phyloP scores from a whole-genome alignment of 306 rosid genomes.

The Abrus precatorius region DNA sequence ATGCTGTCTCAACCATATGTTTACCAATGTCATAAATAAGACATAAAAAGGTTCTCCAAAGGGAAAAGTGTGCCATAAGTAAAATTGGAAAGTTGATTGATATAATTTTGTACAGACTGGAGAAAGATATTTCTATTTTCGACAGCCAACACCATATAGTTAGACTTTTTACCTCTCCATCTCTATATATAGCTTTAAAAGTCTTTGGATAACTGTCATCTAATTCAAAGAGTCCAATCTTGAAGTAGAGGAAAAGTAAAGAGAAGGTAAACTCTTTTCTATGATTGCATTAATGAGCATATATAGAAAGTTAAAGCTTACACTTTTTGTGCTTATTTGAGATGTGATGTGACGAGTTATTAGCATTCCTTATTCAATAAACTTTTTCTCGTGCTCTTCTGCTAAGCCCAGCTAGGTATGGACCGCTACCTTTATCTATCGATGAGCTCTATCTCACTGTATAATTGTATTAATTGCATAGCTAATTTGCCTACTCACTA shows the following conservation, averaged over 20 bases:
- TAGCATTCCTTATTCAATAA: conserved; percentile 20
- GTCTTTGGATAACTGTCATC: conserved; percentile 18
- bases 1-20: conserved; percentile 1
- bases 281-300: conserved; percentile 30
- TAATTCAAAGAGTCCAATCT: conserved; percentile 21
- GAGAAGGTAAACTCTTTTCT: conserved; percentile 44
- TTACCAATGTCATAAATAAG: conserved; percentile 36
- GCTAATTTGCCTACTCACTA: background rate
- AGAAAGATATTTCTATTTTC: conserved; percentile 36
- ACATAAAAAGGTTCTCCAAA: conserved; percentile 18
- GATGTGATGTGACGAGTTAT: conserved; percentile 35
- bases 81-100: conserved; percentile 14
- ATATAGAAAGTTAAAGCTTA: background rate
- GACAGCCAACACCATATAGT: conserved; percentile 19
- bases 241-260: conserved; percentile 54
- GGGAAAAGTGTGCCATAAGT: conserved; percentile 14
- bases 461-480: conserved; percentile 1
- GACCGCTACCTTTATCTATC: background rate
- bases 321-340: conserved; percentile 44
- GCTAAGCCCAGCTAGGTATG: conserved; percentile 28
- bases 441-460: conserved; percentile 30
- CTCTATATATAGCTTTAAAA: conserved; percentile 4
- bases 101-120: conserved; percentile 22
- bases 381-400: conserved; percentile 40
- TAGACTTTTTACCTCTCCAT: conserved; percentile 25